Percentiles rank a stretch among this genome's conserved stretches.
Evolutionary conservation across 2,329 filamentous ascomycete genomes (phyloP).

Genomic region (Fusarium chlamydosporum): DNA sequence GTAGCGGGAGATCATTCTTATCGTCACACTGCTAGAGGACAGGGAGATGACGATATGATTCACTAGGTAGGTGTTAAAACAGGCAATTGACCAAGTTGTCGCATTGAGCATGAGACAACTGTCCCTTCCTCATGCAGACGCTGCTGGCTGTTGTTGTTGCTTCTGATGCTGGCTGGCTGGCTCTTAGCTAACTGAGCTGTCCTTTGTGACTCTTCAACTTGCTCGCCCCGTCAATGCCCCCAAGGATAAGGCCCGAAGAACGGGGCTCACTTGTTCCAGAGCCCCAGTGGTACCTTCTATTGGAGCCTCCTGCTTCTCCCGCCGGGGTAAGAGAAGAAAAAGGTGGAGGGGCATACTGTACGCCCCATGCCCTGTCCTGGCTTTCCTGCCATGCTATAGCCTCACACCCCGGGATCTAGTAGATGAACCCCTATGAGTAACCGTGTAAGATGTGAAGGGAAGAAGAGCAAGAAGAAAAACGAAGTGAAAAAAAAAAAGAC

Average conservation of each 20-base stretch:
- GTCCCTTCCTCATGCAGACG: conserved; percentile 17
- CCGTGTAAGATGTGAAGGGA: conserved; percentile 10
- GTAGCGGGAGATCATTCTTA: conserved; percentile 41
- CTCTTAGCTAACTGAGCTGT: conserved; percentile 35
- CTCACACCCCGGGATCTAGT: conserved; percentile 23
- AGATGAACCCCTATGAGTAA: conserved; percentile 19
- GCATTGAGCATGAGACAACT: conserved; percentile 28
- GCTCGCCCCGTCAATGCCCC: conserved; percentile 42
- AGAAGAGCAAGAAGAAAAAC: conserved; percentile 6
- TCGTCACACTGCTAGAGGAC: conserved; percentile 23
- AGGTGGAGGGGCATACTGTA: conserved; percentile 42
- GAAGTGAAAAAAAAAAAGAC: conserved; percentile 7
- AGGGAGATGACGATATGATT: conserved; percentile 16
- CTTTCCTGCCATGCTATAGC: conserved; percentile 23
- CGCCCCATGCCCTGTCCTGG: conserved; percentile 42
- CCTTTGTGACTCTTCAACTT: conserved; percentile 38
- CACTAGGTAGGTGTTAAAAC: not conserved
- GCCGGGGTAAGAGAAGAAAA: conserved; percentile 47
- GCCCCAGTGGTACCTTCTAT: conserved; percentile 42
- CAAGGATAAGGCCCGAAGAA: conserved; percentile 46
- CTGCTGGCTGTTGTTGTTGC: not conserved
- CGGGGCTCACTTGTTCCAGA: conserved; percentile 46
- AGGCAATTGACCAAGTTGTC: conserved; percentile 2
- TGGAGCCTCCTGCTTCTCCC: conserved; percentile 52
- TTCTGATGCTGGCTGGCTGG: conserved; percentile 4